Evolutionary conservation across 306 rosid species (phyloP).

Genomic region (Sechiopsis laciniata): DNA sequence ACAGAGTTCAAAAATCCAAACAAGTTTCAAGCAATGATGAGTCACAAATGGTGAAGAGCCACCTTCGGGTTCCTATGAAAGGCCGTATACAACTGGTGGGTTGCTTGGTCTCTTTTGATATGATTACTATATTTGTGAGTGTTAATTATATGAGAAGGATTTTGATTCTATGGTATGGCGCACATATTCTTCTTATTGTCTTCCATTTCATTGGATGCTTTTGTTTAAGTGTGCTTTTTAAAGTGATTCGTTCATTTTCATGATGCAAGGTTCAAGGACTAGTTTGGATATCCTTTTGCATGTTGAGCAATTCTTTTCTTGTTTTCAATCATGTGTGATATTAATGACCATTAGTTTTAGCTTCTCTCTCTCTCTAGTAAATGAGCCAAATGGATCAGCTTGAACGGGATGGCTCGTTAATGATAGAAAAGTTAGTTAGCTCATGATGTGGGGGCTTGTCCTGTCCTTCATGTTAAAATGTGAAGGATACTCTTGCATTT

Average conservation of each 20-base stretch:
- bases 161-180: not conserved
- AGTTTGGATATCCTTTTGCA: not conserved
- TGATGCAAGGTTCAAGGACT: not conserved
- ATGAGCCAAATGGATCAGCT: not conserved
- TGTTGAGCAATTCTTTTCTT: not conserved
- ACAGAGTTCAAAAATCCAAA: slow-evolving; percentile 49
- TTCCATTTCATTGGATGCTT: slow-evolving; percentile 1
- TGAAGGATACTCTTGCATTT: not conserved
- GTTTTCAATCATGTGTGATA: not conserved
- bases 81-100: slow-evolving; percentile 91
- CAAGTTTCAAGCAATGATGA: slow-evolving; percentile 54
- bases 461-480: not conserved
- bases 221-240: not conserved
- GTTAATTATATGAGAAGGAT: not conserved
- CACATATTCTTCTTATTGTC: not conserved
- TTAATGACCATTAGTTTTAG: not conserved
- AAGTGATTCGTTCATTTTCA: not conserved
- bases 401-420: not conserved
- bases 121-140: slow-evolving; percentile 23
- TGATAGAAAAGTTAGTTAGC: not conserved
- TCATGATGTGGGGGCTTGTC: not conserved
- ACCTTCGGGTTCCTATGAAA: slow-evolving; percentile 81
- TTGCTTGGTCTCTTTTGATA: slow-evolving; percentile 20
- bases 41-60: slow-evolving; percentile 61
- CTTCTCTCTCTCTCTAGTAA: no score